Evolutionary conservation across 345 rosid genomes (phyloP).

Genomic region (Salix arbutifolia): DNA sequence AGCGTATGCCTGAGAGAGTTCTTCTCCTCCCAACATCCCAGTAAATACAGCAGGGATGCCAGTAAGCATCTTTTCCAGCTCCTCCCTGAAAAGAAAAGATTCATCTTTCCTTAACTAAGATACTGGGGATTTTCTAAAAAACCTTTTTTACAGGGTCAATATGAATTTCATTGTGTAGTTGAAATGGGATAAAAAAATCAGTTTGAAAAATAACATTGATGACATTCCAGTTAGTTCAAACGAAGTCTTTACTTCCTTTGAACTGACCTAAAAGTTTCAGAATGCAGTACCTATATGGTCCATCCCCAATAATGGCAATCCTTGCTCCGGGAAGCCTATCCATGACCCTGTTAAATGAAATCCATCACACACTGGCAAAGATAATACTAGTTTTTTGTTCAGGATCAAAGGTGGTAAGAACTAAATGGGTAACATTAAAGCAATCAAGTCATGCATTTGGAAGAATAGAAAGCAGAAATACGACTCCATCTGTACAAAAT

Average conservation of each 20-base stretch:
- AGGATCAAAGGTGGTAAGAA: not conserved
- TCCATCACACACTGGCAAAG: not conserved
- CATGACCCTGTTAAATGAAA: conserved; percentile 65
- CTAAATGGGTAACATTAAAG: not conserved
- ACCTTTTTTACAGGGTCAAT: not conserved
- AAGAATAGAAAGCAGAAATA: not conserved
- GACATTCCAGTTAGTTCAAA: not conserved
- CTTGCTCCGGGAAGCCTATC: conserved; percentile 84
- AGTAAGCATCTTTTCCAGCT: conserved; percentile 70
- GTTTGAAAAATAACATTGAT: not conserved
- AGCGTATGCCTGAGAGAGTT: conserved; percentile 93
- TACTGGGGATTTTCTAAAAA: too few relatives aligned
- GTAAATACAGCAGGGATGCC: conserved; percentile 94
- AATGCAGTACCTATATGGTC: conserved; percentile 72
- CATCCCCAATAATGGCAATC: conserved; percentile 91
- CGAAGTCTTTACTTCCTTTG: not conserved
- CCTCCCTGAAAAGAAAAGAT: conserved; percentile 51
- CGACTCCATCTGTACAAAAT: not conserved
- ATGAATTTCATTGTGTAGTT: not conserved
- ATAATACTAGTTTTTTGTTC: not conserved
- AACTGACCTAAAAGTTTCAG: not conserved
- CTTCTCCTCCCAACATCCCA: conserved; percentile 84
- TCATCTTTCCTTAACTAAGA: not conserved
- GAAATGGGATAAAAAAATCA: not conserved
- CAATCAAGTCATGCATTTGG: not conserved